Percentiles rank a stretch among this genome's conserved stretches.
These are phyloP conservation scores for Macrocybe gigantea DNA, from an alignment of 768 basidiomycete species.

Conservation along the genomic window DNA sequence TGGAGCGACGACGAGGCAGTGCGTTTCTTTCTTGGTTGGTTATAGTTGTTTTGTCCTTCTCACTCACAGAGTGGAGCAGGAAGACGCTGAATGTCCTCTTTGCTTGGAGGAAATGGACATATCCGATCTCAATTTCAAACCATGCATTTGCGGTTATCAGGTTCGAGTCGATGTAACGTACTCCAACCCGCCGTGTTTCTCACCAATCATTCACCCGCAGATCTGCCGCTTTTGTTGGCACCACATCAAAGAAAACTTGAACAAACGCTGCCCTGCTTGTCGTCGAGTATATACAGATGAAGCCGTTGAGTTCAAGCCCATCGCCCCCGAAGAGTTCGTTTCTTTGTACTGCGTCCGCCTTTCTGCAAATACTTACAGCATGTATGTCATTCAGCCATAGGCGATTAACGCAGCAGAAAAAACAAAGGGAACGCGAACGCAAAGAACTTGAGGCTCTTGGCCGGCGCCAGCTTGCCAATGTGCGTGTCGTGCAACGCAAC, in stretches of 20 bases:
- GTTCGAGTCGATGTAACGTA: conserved; percentile 29
- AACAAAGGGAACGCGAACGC: conserved; percentile 88
- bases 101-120: conserved; percentile 99
- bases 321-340: conserved; percentile 91
- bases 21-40: conserved; percentile 20
- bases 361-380: conserved; percentile 5
- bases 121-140: conserved; percentile 98
- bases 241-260: conserved; percentile 94
- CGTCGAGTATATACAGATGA: conserved; percentile 90
- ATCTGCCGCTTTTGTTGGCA: conserved; percentile 99
- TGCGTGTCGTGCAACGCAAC: conserved; percentile 94
- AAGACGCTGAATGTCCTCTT: conserved; percentile 95
- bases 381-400: conserved; percentile 62
- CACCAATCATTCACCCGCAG: conserved; percentile 33
- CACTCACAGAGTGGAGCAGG: conserved; percentile 41
- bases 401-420: conserved; percentile 92
- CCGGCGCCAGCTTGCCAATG: conserved; percentile 82
- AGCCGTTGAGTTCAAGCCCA: conserved; percentile 89
- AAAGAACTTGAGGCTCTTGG: conserved; percentile 89
- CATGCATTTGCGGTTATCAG: conserved; percentile 98
- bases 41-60: conserved; percentile 9
- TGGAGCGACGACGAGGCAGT: conserved; percentile 92
- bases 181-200: conserved; percentile 5
- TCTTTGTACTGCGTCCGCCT: conserved; percentile 10
- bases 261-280: conserved; percentile 95